Evolutionary conservation across 2,329 filamentous ascomycete species (phyloP), one percentile per base, ranked within the genome.

Genomic region (Pseudocercospora fijiensis): DNA sequence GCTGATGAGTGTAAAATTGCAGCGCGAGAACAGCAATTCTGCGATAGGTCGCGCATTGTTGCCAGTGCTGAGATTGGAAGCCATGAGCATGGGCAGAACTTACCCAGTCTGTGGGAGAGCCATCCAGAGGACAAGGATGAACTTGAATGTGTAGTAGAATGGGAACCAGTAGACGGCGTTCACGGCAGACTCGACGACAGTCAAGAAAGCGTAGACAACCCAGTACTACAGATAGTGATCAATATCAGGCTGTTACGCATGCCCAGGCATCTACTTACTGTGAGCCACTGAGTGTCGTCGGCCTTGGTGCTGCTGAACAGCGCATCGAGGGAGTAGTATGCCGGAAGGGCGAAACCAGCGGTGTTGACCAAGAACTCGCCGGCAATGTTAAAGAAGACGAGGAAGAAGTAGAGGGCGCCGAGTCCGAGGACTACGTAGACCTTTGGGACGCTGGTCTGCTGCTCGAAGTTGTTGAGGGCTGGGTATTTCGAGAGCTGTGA

Each of bases 61-160:
- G 16, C 13, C 33, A 6, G 33, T 37, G 13, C 33, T 37, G 13
- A 37, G 33, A 5, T 16, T n/a, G 11, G 4, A 11, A 37, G 5
- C 6, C 5, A 37, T 30, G 45, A 20, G 62, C 70, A 61, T 62
- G 60, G 61, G 57, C 24, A 56, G n/a, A 49, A 83, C 89, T 78
- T 89, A 97, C 94, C 85, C 84, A 84, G 96, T 97, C 80, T 91
- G 86, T 79, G 95, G 95, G 75, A 99, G 92, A 73, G 94, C 88
- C 83, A 99, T 92, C 95, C 95, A 99, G 78, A 99, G 88, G 74
- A 98, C 86, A 79, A 98, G 90, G 77, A 96, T 84, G 78, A 99
- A 97, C 87, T 99, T 99, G 90, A 99, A 98, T 78, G 93, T 94
- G 82, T 91, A 99, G 90, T 99, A 99, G 84, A 99, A 99, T 77